Evolutionary conservation across 2,329 filamentous ascomycete genomes (phyloP).

Genomic region (Scedosporium dehoogii): DNA sequence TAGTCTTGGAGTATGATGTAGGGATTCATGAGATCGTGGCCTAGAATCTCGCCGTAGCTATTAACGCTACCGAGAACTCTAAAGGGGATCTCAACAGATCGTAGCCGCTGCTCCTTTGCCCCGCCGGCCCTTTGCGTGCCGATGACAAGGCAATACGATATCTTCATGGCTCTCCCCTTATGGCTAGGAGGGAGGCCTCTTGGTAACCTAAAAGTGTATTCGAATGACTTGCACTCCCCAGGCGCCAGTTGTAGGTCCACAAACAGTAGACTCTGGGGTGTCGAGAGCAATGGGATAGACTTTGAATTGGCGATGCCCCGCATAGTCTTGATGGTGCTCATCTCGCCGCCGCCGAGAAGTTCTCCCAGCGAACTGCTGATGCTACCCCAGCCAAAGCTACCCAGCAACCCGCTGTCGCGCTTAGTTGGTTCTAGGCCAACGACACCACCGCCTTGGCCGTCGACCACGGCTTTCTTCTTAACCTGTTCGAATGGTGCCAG

Average conservation of each 20-base stretch:
- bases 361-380: constrained; percentile 83
- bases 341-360: constrained; percentile 73
- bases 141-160: constrained; percentile 81
- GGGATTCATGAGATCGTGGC: constrained; percentile 89
- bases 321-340: constrained; percentile 95
- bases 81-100: constrained; percentile 87
- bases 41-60: constrained; percentile 74
- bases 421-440: constrained; percentile 68
- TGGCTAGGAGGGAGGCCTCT: constrained; percentile 85
- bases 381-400: constrained; percentile 77
- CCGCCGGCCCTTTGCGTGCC: constrained; percentile 81
- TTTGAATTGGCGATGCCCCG: constrained; percentile 76
- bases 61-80: constrained; percentile 90
- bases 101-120: constrained; percentile 69
- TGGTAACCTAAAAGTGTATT: constrained; percentile 78
- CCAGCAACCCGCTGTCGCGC: constrained; percentile 68
- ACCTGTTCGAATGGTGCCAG: constrained; percentile 88
- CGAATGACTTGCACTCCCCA: constrained; percentile 79
- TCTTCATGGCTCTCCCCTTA: constrained; percentile 87
- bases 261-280: constrained; percentile 90
- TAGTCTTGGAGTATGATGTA: constrained; percentile 83
- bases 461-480: constrained; percentile 85
- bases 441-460: constrained; percentile 78
- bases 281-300: constrained; percentile 83
- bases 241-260: constrained; percentile 82